phyloP scores from a whole-genome alignment of 768 basidiomycete species.

The Candolleomyces aberdarensis region DNA sequence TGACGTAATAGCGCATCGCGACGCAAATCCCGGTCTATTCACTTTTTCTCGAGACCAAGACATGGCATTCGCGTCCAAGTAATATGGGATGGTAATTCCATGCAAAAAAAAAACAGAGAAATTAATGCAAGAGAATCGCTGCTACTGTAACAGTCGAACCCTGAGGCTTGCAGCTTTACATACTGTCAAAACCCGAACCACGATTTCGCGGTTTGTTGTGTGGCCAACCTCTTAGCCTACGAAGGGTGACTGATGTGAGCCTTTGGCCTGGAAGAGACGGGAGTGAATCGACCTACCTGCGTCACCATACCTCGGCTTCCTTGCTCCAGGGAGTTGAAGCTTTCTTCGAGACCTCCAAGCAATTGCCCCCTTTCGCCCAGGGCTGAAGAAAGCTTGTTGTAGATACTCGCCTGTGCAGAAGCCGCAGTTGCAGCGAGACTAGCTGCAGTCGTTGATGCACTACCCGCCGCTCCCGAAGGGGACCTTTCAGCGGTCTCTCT shows the following conservation, averaged over 20 bases:
- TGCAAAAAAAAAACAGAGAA: too few species aligned
- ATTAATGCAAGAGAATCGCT: conserved; percentile 35
- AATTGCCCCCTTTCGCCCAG: conserved; percentile 65
- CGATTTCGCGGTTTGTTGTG: conserved; percentile 58
- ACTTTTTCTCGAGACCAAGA: conserved; percentile 27
- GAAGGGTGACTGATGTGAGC: conserved; percentile 1
- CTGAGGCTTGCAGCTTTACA: too few species aligned
- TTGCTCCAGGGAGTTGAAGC: conserved; percentile 60
- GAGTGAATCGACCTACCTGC: conserved; percentile 39
- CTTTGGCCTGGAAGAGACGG: neutral
- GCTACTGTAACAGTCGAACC: conserved; percentile 12
- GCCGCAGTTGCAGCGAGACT: conserved; percentile 31
- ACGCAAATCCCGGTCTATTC: too few species aligned
- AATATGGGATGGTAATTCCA: conserved; percentile 32
- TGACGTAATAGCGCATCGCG: too few species aligned
- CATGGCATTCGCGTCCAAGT: conserved; percentile 41
- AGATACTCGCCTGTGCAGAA: conserved; percentile 38
- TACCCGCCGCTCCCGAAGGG: conserved; percentile 1
- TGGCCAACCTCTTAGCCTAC: conserved; percentile 62
- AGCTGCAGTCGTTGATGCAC: conserved; percentile 20
- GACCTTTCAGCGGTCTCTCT: too few species aligned
- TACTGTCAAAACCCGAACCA: conserved; percentile 56
- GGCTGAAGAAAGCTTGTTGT: conserved; percentile 48
- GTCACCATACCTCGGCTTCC: conserved; percentile 64
- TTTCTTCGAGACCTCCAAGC: conserved; percentile 58